These are phyloP conservation scores for Penicillium riverlandense DNA, from an alignment of 495 filamentous ascomycete species.

Conservation along the genomic window DNA sequence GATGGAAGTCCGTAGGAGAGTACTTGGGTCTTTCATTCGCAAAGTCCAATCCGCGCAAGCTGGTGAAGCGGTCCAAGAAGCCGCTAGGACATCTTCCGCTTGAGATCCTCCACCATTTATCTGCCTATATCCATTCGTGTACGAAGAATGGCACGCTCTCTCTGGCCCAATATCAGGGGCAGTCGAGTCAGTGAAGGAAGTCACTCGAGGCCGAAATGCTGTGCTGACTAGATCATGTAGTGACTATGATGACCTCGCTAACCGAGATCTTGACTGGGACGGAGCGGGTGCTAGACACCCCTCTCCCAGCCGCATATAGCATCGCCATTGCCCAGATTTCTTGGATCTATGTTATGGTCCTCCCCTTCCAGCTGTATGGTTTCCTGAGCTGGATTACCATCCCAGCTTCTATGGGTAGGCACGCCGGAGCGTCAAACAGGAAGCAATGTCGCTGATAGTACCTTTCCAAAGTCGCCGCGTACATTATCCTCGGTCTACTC, in stretches of 20 bases:
- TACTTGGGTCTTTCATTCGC: conserved; percentile 66
- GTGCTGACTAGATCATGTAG: conserved; percentile 8
- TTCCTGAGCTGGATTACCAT: conserved; percentile 70
- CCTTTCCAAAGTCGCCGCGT: conserved; percentile 52
- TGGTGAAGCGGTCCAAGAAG: conserved; percentile 56
- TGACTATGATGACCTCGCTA: conserved; percentile 38
- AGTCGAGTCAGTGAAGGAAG: conserved; percentile 28
- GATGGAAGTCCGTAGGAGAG: conserved; percentile 57
- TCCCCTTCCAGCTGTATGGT: conserved; percentile 74
- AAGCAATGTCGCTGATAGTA: conserved; percentile 1
- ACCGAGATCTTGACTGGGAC: conserved; percentile 70
- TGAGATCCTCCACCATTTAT: conserved; percentile 69
- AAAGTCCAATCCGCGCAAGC: conserved; percentile 64
- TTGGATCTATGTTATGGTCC: conserved; percentile 75
- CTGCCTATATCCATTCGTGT: conserved; percentile 54
- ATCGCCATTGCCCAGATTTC: conserved; percentile 85
- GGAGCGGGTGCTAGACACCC: conserved; percentile 79
- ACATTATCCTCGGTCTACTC: conserved; percentile 86
- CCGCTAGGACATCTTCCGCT: conserved; percentile 69
- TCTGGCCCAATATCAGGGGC: conserved; percentile 37
- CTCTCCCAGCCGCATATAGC: conserved; percentile 74
- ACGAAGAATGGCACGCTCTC: conserved; percentile 48
- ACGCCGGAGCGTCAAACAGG: conserved; percentile 4
- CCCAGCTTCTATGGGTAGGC: conserved; percentile 62
- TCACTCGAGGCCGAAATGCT: neutral